Conservation (phyloP, 2,329 filamentous ascomycete species). For the Fusarium subglutinans region DNA sequence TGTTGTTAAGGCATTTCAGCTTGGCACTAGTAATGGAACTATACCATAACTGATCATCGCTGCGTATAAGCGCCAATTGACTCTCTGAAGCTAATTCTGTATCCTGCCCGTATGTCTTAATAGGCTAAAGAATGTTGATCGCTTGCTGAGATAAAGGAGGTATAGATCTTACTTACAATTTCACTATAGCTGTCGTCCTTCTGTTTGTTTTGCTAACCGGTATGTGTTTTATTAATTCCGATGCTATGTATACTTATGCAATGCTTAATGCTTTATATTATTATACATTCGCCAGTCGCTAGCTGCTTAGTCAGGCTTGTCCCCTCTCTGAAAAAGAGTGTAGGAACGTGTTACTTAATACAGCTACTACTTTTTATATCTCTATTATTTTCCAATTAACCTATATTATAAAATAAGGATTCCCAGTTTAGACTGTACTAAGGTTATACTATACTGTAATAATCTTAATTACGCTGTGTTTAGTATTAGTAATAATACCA, state of each 20-base stretch:
- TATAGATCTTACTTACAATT: not conserved
- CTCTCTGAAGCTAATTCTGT: not conserved
- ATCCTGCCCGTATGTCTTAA: not conserved
- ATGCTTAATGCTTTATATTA: not conserved
- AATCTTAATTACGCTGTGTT: too few species aligned
- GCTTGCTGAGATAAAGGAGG: not conserved
- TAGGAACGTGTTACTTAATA: accelerated
- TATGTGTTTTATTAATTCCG: not conserved
- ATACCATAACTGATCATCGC: not conserved
- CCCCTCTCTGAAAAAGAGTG: accelerated
- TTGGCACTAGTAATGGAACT: not conserved
- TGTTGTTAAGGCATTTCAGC: not conserved
- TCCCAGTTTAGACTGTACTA: accelerated
- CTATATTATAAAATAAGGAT: accelerated
- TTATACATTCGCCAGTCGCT: accelerated
- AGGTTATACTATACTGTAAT: too few species aligned
- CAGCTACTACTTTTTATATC: accelerated
- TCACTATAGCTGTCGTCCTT: not conserved
- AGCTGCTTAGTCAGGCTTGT: too few species aligned
- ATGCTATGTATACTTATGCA: accelerated
- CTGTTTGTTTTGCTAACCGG: not conserved
- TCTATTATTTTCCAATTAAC: too few species aligned
- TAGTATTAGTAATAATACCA: accelerated
- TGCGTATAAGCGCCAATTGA: too few species aligned
- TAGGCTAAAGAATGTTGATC: not conserved